Evolutionary conservation across 306 rosid species (phyloP).

Genomic region (Castanea mollissima): DNA sequence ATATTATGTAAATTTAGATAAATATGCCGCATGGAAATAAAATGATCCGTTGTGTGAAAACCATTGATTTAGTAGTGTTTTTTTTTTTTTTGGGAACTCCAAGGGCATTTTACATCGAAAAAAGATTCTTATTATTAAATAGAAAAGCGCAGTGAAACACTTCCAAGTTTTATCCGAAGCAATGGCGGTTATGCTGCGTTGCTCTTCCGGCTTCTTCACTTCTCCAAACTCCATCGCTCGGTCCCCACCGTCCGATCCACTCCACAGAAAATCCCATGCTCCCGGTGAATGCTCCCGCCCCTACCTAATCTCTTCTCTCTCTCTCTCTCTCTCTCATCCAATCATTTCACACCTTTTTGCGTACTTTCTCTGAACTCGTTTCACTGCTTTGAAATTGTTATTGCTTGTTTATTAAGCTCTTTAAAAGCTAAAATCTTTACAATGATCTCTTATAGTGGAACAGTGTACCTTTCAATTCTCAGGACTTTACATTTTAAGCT

Average conservation of each 20-base stretch:
- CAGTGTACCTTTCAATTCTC: background rate
- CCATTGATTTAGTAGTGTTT: too few species aligned
- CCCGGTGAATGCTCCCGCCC: constrained; percentile 23
- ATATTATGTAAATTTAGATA: too few species aligned
- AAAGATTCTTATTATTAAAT: too few species aligned
- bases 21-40: too few species aligned
- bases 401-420: background rate
- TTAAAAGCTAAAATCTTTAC: background rate
- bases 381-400: background rate
- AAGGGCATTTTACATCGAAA: too few species aligned
- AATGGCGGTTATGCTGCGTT: constrained; percentile 50
- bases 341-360: background rate
- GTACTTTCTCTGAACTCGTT: background rate
- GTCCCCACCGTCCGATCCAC: constrained; percentile 25
- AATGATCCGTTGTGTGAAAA: too few species aligned
- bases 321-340: background rate
- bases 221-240: constrained; percentile 20
- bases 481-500: background rate
- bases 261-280: constrained; percentile 5
- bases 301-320: too few species aligned
- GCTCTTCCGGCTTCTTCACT: constrained; percentile 39
- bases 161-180: constrained; percentile 32
- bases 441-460: background rate
- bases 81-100: too few species aligned
- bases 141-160: background rate